phyloP scores from a whole-genome alignment of 2,329 filamentous ascomycete species.

The Cladophialophora carrionii region DNA sequence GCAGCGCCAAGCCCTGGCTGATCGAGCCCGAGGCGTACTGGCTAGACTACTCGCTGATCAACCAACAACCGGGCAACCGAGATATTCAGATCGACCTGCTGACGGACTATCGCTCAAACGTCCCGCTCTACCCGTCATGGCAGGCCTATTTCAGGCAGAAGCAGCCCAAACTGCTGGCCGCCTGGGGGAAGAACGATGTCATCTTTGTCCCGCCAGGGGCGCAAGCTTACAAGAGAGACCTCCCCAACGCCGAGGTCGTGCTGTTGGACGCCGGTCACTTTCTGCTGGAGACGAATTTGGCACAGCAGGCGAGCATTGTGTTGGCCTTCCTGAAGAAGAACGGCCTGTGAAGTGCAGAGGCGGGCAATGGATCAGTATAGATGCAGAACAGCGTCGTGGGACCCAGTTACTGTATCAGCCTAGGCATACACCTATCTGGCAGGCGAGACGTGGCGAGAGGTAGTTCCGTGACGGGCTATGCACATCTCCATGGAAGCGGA shows the following conservation, averaged over 20 bases:
- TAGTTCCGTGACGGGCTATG: too few relatives aligned
- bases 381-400: too few relatives aligned
- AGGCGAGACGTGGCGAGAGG: too few relatives aligned
- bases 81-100: slow-evolving; percentile 61
- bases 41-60: slow-evolving; percentile 57
- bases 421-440: too few relatives aligned
- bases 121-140: slow-evolving; percentile 56
- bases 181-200: slow-evolving; percentile 62
- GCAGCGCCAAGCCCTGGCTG: slow-evolving; percentile 17
- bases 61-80: slow-evolving; percentile 51
- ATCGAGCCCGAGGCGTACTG: slow-evolving; percentile 43
- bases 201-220: slow-evolving; percentile 54
- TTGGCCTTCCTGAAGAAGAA: slow-evolving; percentile 42
- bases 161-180: slow-evolving; percentile 57
- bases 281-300: slow-evolving; percentile 49
- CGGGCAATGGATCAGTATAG: background rate
- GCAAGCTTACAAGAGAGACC: slow-evolving; percentile 57
- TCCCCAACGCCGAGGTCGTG: slow-evolving; percentile 52
- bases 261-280: slow-evolving; percentile 62
- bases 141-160: slow-evolving; percentile 58
- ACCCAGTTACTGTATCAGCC: too few relatives aligned
- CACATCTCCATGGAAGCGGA: too few relatives aligned
- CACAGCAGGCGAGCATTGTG: slow-evolving; percentile 44
- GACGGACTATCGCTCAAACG: slow-evolving; percentile 60
- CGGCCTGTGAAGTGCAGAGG: background rate